Percentiles rank a stretch among this genome's conserved stretches.
Evolutionary conservation across 805 yeast species (phyloP).

Genomic region (Zygoascus tannicola): DNA sequence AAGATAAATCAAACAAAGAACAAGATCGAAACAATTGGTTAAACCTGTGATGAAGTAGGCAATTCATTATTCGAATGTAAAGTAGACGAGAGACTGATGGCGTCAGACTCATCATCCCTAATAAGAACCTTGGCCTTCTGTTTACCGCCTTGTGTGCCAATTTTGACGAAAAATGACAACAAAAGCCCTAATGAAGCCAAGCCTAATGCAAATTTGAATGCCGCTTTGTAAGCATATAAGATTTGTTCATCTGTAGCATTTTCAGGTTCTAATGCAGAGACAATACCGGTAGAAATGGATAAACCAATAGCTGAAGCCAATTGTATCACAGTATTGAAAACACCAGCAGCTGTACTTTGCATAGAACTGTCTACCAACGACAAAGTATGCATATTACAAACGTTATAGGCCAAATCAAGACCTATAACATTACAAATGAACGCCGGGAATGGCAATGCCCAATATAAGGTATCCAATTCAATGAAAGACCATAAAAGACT

Average conservation of each 20-base stretch:
- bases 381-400: conserved; percentile 36
- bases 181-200: conserved; percentile 24
- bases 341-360: conserved; percentile 42
- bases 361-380: conserved; percentile 32
- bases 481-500: conserved; percentile 37
- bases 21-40: no score
- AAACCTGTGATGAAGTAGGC: no score
- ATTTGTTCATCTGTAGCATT: conserved; percentile 15
- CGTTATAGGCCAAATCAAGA: conserved; percentile 41
- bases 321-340: conserved; percentile 38
- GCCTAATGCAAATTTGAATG: conserved; percentile 33
- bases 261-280: conserved; percentile 11
- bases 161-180: conserved; percentile 25
- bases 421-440: conserved; percentile 35
- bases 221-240: conserved; percentile 29
- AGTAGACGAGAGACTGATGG: no score
- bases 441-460: conserved; percentile 41
- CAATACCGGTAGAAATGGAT: conserved; percentile 34
- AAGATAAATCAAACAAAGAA: no score
- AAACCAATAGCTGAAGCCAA: conserved; percentile 35
- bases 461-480: conserved; percentile 30
- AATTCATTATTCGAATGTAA: no score
- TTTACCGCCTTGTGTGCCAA: conserved; percentile 24
- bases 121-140: not conserved
- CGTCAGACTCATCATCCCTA: not conserved